Evolutionary conservation across 1,284 basidiomycete species (phyloP).

Genomic region (Prillingera fragicola): DNA sequence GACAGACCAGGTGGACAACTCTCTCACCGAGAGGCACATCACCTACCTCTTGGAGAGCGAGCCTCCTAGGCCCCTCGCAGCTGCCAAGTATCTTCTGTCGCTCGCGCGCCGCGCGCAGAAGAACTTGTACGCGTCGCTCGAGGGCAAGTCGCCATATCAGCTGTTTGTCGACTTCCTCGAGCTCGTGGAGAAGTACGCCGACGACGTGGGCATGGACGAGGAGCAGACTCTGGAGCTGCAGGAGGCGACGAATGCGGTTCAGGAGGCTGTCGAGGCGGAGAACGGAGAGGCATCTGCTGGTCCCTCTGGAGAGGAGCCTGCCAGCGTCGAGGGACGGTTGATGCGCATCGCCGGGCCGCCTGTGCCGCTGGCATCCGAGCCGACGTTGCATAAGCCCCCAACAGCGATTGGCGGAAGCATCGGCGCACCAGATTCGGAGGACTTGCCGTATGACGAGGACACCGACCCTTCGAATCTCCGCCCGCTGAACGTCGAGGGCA

Average conservation of each 20-base stretch:
- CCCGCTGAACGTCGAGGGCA: constrained; percentile 79
- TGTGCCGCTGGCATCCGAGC: constrained; percentile 50
- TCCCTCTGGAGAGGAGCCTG: constrained; percentile 44
- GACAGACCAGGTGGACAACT: constrained; percentile 60
- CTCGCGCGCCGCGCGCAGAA: constrained; percentile 75
- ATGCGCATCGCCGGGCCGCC: constrained; percentile 71
- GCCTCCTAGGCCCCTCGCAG: constrained; percentile 80
- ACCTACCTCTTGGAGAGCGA: constrained; percentile 64
- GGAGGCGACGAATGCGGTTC: constrained; percentile 48
- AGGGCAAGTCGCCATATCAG: constrained; percentile 94
- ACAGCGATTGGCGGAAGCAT: constrained; percentile 8
- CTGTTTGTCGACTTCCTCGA: constrained; percentile 89
- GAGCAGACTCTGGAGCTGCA: constrained; percentile 58
- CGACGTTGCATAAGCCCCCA: constrained; percentile 27
- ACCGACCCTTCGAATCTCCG: constrained; percentile 67
- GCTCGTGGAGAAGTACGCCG: constrained; percentile 81
- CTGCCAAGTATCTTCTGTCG: constrained; percentile 81
- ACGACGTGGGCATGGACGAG: constrained; percentile 86
- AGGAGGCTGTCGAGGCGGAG: constrained; percentile 51
- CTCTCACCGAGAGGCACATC: constrained; percentile 78
- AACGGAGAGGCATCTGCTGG: constrained; percentile 6
- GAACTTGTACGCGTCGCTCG: constrained; percentile 79
- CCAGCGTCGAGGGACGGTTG: constrained; percentile 58
- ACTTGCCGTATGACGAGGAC: constrained; percentile 64
- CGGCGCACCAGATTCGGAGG: constrained; percentile 51